phyloP scores from a whole-genome alignment of 169 alveolate species.

The Cystoisospora suis region DNA sequence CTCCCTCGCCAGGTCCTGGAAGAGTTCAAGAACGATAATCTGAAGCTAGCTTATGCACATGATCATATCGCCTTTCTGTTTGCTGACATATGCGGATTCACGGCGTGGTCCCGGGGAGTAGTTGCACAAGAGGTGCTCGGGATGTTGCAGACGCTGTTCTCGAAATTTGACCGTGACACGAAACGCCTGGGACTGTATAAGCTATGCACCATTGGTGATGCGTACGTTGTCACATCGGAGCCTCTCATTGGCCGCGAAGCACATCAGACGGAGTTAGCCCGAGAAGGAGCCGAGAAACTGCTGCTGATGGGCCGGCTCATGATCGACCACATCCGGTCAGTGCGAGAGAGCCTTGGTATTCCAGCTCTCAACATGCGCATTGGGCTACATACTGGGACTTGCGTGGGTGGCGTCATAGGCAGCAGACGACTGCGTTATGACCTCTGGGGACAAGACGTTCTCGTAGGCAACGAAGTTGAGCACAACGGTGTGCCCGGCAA shows the following conservation, averaged over 20 bases:
- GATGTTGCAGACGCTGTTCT: conserved; percentile 56
- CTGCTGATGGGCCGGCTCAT: conserved; percentile 56
- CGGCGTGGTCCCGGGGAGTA: conserved; percentile 92
- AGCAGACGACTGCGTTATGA: conserved; percentile 91
- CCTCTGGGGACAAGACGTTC: conserved; percentile 93
- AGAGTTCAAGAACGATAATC: conserved; percentile 82
- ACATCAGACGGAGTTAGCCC: not conserved
- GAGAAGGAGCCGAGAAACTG: conserved; percentile 28
- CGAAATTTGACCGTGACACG: conserved; percentile 78
- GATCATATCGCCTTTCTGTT: conserved; percentile 95
- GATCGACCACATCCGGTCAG: conserved; percentile 47
- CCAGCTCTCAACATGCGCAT: conserved; percentile 96
- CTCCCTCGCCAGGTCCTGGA: conserved; percentile 87
- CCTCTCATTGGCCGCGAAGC: conserved; percentile 38
- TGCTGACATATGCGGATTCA: conserved; percentile 99
- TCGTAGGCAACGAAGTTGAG: conserved; percentile 92
- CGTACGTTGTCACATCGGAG: conserved; percentile 96
- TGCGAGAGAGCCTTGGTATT: conserved; percentile 60
- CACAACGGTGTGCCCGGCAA: conserved; percentile 92
- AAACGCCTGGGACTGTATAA: conserved; percentile 76
- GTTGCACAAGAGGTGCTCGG: conserved; percentile 77
- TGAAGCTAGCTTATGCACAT: conserved; percentile 75
- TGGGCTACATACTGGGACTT: conserved; percentile 96
- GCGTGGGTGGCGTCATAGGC: conserved; percentile 96
- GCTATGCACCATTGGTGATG: conserved; percentile 99